Percentiles rank a stretch among this genome's conserved stretches.
These are phyloP conservation scores for Chlamydomonas incerta DNA, from an alignment of 139 green algal genomes.

Conservation along the genomic window DNA sequence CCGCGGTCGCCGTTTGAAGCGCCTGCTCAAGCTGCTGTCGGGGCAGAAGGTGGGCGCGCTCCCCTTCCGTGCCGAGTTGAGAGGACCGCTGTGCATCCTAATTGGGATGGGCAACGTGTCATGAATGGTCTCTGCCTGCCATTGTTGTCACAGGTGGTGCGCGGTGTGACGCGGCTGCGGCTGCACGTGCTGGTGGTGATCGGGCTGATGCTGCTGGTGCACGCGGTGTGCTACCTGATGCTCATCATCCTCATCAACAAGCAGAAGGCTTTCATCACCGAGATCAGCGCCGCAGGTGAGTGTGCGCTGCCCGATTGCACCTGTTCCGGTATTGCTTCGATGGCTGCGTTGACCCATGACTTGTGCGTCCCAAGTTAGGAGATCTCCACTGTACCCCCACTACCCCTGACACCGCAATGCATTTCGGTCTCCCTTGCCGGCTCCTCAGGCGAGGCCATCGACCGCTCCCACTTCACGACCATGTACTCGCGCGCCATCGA, in stretches of 20 bases:
- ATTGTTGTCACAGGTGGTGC: too few species aligned
- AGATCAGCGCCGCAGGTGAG: conserved; percentile 32
- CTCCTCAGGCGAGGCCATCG: conserved; percentile 44
- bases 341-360: too few species aligned
- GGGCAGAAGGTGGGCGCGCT: conserved; percentile 13
- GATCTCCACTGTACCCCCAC: too few species aligned
- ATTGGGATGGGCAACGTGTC: too few species aligned
- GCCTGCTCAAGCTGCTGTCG: conserved; percentile 40
- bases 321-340: too few species aligned
- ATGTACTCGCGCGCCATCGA: conserved; percentile 44
- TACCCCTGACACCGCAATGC: too few species aligned
- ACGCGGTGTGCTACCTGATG: conserved; percentile 24
- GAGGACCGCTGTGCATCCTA: too few species aligned
- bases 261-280: conserved; percentile 43
- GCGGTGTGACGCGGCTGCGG: conserved; percentile 1
- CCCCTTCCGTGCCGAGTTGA: too few species aligned
- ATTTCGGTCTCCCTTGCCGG: too few species aligned
- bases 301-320: too few species aligned
- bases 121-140: background rate
- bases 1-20: conserved; percentile 35
- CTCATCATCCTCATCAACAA: conserved; percentile 41
- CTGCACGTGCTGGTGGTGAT: conserved; percentile 24
- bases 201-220: conserved; percentile 21
- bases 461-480: conserved; percentile 2
- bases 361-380: too few species aligned